phyloP scores from a whole-genome alignment of 805 yeast genomes.

The Wickerhamiella sergipiensis region DNA sequence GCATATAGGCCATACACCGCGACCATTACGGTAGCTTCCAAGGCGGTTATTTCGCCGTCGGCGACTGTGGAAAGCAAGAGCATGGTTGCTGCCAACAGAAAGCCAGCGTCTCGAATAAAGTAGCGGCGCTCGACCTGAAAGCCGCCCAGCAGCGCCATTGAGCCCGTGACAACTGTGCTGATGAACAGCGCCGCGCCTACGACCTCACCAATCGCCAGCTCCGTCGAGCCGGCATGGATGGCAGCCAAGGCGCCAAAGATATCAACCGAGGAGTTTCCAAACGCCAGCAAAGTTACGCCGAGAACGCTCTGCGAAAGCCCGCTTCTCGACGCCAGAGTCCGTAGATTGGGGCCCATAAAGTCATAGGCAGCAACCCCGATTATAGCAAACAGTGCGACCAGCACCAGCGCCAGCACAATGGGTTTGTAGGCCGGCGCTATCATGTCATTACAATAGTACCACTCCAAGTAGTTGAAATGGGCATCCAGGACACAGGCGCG shows the following conservation, averaged over 20 bases:
- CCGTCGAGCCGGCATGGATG: conserved; percentile 52
- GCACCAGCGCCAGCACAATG: not conserved
- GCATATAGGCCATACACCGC: conserved; percentile 47
- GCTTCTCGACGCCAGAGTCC: conserved; percentile 46
- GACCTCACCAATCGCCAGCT: conserved; percentile 81
- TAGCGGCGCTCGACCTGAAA: conserved; percentile 33
- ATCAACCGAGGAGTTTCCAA: conserved; percentile 91
- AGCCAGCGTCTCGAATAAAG: conserved; percentile 47
- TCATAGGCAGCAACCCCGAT: conserved; percentile 75
- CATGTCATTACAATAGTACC: not conserved
- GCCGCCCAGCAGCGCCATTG: conserved; percentile 57
- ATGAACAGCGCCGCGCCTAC: conserved; percentile 82
- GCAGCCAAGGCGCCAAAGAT: conserved; percentile 75
- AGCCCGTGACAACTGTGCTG: conserved; percentile 65
- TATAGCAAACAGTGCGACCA: conserved; percentile 38
- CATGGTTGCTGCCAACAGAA: conserved; percentile 39
- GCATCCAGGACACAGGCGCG: not conserved
- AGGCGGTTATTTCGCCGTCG: conserved; percentile 40
- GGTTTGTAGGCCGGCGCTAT: not conserved
- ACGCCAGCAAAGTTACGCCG: conserved; percentile 76
- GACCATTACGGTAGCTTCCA: conserved; percentile 48
- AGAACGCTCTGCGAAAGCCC: conserved; percentile 62
- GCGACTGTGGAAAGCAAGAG: conserved; percentile 38
- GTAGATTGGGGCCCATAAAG: conserved; percentile 65
- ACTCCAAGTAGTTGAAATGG: not conserved